phyloP scores from a whole-genome alignment of 2,329 filamentous ascomycete species.

The Fusarium circinatum region DNA sequence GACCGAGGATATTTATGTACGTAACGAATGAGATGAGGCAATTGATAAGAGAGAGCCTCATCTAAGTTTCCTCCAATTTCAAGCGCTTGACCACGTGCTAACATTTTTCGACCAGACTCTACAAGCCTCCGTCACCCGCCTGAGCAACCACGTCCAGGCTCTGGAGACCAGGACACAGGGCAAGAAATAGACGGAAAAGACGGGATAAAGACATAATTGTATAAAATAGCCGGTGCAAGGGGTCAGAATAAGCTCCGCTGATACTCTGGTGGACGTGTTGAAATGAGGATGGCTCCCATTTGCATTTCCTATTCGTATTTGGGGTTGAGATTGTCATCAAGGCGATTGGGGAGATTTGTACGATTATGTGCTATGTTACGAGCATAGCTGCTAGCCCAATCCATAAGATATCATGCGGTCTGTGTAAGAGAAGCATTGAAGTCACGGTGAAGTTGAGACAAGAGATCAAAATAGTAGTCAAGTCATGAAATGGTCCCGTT shows the following conservation, averaged over 20 bases:
- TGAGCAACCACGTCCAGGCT: slow-evolving; percentile 83
- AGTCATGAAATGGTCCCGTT: slow-evolving; percentile 42
- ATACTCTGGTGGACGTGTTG: slow-evolving; percentile 7
- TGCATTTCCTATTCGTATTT: slow-evolving; percentile 7
- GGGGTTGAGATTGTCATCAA: slow-evolving; percentile 4
- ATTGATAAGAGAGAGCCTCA: not conserved
- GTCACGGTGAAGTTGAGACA: not conserved
- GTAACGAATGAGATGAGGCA: slow-evolving; percentile 52
- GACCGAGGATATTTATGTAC: slow-evolving; percentile 94
- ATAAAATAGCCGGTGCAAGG: slow-evolving; percentile 26
- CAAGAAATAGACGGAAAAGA: slow-evolving; percentile 70
- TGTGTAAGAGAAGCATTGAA: not conserved
- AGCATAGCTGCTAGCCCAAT: slow-evolving; percentile 23
- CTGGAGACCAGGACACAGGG: slow-evolving; percentile 84
- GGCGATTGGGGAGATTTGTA: slow-evolving; percentile 12
- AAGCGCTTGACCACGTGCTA: not conserved
- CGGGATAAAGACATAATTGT: slow-evolving; percentile 23
- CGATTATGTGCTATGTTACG: slow-evolving; percentile 22
- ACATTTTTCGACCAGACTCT: slow-evolving; percentile 69
- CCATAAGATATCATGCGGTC: not conserved
- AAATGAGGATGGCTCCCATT: slow-evolving; percentile 21
- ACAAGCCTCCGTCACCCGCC: slow-evolving; percentile 85
- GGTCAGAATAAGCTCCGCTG: slow-evolving; percentile 1
- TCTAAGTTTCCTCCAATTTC: not conserved
- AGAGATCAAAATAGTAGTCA: slow-evolving; percentile 22